These are phyloP conservation scores for Leptodontidium sp. DNA, from an alignment of 2,329 filamentous ascomycete species.

Conservation along the genomic window DNA sequence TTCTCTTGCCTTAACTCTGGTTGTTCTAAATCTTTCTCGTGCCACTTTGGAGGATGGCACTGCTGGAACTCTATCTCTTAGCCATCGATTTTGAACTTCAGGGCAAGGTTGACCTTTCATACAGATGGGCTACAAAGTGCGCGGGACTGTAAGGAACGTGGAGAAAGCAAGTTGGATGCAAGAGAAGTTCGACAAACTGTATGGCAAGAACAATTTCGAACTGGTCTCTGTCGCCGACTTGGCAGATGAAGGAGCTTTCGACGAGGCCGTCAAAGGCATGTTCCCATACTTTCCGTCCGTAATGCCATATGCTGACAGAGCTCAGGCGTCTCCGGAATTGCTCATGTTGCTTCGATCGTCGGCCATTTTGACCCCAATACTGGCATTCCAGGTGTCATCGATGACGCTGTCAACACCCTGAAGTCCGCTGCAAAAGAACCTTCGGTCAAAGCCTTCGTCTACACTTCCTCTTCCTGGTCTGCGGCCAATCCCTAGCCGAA, in stretches of 20 bases:
- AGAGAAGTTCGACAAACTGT: slow-evolving; percentile 44
- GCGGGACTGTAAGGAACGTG: slow-evolving; percentile 52
- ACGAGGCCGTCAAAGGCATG: slow-evolving; percentile 40
- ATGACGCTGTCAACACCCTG: slow-evolving; percentile 45
- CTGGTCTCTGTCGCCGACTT: slow-evolving; percentile 49
- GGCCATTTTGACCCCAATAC: slow-evolving; percentile 50
- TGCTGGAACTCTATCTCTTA: neutral
- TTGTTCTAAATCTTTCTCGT: neutral
- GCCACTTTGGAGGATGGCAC: neutral
- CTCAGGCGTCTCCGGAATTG: slow-evolving; percentile 45
- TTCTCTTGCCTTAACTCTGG: neutral
- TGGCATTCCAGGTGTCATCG: slow-evolving; percentile 50
- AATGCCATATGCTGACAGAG: neutral
- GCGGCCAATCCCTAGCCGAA: slow-evolving; percentile 37
- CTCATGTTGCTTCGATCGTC: slow-evolving; percentile 51
- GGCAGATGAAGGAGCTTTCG: slow-evolving; percentile 35
- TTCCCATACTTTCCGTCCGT: neutral
- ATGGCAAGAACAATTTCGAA: slow-evolving; percentile 49
- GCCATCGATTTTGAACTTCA: too few species aligned
- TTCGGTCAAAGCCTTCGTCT: slow-evolving; percentile 51
- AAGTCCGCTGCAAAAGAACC: slow-evolving; percentile 48
- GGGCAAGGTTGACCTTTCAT: neutral
- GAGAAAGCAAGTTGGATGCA: slow-evolving; percentile 48
- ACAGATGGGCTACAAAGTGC: slow-evolving; percentile 52
- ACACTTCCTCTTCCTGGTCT: slow-evolving; percentile 47